Conservation (phyloP, 2,329 filamentous ascomycete genomes). For the Beauveria sp. region DNA sequence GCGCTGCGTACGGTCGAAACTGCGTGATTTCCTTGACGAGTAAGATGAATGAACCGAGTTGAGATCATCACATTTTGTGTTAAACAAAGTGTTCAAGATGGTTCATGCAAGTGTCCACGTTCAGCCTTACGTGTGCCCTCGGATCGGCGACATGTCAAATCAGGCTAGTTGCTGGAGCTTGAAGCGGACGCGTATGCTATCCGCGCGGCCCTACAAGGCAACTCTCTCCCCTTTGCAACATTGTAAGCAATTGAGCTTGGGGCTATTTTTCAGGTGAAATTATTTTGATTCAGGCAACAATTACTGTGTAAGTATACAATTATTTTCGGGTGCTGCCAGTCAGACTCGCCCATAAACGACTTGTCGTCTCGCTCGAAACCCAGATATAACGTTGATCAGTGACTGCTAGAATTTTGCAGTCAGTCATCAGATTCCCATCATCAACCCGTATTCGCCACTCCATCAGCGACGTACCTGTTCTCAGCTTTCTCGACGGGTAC, state of each 20-base stretch:
- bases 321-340: too few species aligned
- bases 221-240: too few species aligned
- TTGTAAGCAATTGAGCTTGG: too few species aligned
- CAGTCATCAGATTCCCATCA: too few species aligned
- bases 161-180: neutral
- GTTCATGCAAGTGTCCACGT: neutral
- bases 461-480: neutral
- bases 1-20: neutral
- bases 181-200: conserved; percentile 3
- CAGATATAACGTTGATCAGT: too few species aligned
- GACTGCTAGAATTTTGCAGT: too few species aligned
- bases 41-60: neutral
- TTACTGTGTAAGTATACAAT: too few species aligned
- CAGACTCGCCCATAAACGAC: too few species aligned
- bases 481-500: neutral
- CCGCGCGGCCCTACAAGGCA: conserved; percentile 3
- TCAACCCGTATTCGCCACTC: too few species aligned
- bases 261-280: too few species aligned
- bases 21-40: neutral
- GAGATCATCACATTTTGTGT: neutral
- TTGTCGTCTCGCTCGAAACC: too few species aligned
- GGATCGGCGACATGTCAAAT: neutral
- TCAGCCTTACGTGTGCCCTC: conserved; percentile 5
- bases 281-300: too few species aligned
- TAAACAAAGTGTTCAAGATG: neutral